Percentiles rank a stretch among this genome's conserved stretches.
Conservation (phyloP, 139 green algal genomes). For the Micractinium conductrix region DNA sequence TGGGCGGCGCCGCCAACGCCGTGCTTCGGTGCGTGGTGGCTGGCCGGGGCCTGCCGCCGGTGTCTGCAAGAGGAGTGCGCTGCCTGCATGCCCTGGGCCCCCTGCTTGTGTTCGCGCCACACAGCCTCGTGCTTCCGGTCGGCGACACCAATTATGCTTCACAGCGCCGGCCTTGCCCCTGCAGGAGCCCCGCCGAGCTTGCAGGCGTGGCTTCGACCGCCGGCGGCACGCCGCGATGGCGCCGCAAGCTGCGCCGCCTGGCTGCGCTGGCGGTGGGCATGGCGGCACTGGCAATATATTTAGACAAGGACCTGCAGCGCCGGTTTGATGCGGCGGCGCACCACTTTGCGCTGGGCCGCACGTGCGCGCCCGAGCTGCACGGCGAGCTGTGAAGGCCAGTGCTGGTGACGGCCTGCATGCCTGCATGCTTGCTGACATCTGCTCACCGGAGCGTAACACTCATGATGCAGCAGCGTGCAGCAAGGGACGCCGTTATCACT, state of each 20-base stretch:
- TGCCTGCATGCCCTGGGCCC: neutral
- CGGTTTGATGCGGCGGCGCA: conserved; percentile 21
- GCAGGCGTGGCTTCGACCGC: neutral
- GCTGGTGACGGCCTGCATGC: neutral
- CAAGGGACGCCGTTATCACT: neutral
- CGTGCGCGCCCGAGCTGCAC: conserved; percentile 11
- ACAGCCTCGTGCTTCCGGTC: neutral
- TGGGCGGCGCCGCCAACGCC: conserved; percentile 68
- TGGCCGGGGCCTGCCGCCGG: neutral
- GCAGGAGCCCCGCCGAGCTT: neutral
- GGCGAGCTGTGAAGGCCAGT: conserved; percentile 37
- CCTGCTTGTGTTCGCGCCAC: neutral
- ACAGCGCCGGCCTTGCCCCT: too few species aligned
- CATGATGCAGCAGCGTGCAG: neutral
- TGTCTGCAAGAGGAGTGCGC: neutral
- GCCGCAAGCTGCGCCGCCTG: conserved; percentile 1
- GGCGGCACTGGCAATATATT: conserved; percentile 38
- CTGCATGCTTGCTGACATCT: neutral
- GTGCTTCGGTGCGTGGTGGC: conserved; percentile 39
- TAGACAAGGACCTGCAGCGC: conserved; percentile 54
- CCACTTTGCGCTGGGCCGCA: neutral
- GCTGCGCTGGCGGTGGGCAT: conserved; percentile 44
- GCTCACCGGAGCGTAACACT: neutral
- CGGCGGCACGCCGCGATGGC: neutral
- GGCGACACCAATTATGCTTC: neutral